Evolutionary conservation across 2,329 filamentous ascomycete genomes (phyloP).

Genomic region (Colletotrichum coccodes): DNA sequence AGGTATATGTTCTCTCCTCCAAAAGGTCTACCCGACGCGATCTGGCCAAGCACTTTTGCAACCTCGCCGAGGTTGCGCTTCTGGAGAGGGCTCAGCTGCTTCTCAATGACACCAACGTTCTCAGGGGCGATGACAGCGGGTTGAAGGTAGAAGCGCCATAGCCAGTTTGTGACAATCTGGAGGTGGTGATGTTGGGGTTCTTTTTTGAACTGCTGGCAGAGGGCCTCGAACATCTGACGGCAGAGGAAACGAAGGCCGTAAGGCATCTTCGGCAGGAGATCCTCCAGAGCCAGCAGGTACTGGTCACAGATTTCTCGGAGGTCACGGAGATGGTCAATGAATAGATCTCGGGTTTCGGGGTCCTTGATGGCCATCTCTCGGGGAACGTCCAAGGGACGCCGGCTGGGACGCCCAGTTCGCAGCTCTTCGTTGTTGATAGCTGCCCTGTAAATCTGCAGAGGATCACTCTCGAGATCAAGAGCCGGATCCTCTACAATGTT

Average conservation of each 20-base stretch:
- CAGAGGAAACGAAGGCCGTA: slow-evolving; percentile 92
- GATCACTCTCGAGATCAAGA: slow-evolving; percentile 94
- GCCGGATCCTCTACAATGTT: slow-evolving; percentile 93
- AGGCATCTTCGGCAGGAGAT: slow-evolving; percentile 86
- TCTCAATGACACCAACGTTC: slow-evolving; percentile 92
- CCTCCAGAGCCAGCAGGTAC: slow-evolving; percentile 84
- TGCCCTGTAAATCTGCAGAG: slow-evolving; percentile 95
- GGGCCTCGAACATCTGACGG: slow-evolving; percentile 83
- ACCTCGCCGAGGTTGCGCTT: slow-evolving; percentile 93
- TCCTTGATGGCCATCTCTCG: slow-evolving; percentile 96
- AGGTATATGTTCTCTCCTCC: slow-evolving; percentile 95
- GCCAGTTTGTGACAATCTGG: slow-evolving; percentile 87
- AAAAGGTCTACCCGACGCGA: slow-evolving; percentile 88
- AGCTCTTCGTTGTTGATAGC: slow-evolving; percentile 98
- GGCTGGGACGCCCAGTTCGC: slow-evolving; percentile 85
- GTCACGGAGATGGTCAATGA: slow-evolving; percentile 94
- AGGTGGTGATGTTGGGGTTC: slow-evolving; percentile 83
- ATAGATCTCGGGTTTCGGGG: slow-evolving; percentile 88
- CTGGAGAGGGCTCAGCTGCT: slow-evolving; percentile 87
- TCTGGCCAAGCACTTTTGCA: slow-evolving; percentile 89
- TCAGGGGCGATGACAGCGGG: slow-evolving; percentile 91
- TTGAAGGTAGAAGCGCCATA: slow-evolving; percentile 94
- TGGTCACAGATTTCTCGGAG: slow-evolving; percentile 94
- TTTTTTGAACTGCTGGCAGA: slow-evolving; percentile 80
- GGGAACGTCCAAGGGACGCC: slow-evolving; percentile 83